Conservation (phyloP, 768 basidiomycete genomes). For the Boletus reticuloceps region DNA sequence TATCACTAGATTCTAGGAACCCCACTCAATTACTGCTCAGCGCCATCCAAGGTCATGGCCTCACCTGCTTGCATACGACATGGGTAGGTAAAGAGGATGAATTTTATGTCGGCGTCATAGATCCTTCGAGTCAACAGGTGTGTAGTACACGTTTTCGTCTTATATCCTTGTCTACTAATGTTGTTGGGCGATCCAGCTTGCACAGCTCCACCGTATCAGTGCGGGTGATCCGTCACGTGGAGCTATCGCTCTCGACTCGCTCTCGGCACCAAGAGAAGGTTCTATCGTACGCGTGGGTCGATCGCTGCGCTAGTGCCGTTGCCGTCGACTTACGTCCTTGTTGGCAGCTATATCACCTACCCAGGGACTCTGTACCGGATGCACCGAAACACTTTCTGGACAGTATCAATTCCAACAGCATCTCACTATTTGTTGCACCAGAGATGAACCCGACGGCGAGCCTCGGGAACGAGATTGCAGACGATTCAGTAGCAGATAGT, state of each 20-base stretch:
- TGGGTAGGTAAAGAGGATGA: conserved; percentile 49
- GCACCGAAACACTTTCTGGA: background rate
- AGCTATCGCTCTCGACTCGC: conserved; percentile 56
- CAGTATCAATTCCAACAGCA: conserved; percentile 1
- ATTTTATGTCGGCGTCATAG: conserved; percentile 52
- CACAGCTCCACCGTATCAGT: conserved; percentile 53
- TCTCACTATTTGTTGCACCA: conserved; percentile 25
- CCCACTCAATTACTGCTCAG: conserved; percentile 59
- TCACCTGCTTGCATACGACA: conserved; percentile 22
- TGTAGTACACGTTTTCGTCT: background rate
- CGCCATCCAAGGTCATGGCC: conserved; percentile 43
- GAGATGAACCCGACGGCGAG: conserved; percentile 11
- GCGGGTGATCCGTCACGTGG: conserved; percentile 75
- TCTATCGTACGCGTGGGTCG: conserved; percentile 48
- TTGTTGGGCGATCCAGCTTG: conserved; percentile 30
- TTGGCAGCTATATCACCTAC: conserved; percentile 44
- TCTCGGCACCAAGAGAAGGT: conserved; percentile 49
- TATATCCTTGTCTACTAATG: background rate
- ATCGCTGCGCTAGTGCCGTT: background rate
- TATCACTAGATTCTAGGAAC: conserved; percentile 52
- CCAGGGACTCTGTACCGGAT: conserved; percentile 17
- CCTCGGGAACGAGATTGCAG: background rate
- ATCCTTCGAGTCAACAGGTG: conserved; percentile 16
- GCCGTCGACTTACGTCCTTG: background rate
- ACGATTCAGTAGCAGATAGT: background rate